Conservation (phyloP, 129 eudicot species). For the Flaveria ramosissima region DNA sequence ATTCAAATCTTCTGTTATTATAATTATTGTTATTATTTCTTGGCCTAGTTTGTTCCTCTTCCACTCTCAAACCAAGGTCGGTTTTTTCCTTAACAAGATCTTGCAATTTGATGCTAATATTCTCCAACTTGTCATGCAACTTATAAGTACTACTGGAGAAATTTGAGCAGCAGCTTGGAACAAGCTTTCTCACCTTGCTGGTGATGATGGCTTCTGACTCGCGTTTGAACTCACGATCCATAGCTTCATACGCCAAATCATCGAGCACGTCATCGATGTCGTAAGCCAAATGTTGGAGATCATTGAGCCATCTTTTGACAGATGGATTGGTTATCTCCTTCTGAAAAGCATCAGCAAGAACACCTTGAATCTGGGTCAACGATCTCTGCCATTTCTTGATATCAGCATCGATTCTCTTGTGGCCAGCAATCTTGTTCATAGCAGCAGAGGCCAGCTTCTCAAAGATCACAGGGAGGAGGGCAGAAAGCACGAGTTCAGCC, state of each 20-base stretch:
- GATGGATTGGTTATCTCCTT: background rate
- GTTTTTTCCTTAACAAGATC: background rate
- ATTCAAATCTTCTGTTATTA: background rate
- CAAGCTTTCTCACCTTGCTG: background rate
- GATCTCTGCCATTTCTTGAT: background rate
- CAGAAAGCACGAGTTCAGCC: conserved; percentile 10
- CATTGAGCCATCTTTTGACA: background rate
- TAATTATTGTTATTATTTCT: background rate
- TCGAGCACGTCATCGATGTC: conserved; percentile 1
- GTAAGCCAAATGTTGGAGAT: background rate
- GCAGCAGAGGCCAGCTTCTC: background rate
- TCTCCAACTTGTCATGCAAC: background rate
- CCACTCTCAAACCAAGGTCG: background rate
- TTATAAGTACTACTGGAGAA: background rate
- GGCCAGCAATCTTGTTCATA: background rate
- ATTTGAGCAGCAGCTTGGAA: background rate
- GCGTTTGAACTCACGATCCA: background rate
- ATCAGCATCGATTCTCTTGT: conserved; percentile 1
- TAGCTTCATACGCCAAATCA: background rate
- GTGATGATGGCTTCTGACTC: background rate
- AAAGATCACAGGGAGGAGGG: background rate
- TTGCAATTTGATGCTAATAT: background rate
- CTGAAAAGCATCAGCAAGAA: background rate
- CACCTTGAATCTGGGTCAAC: background rate
- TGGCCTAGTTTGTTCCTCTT: background rate